These are phyloP conservation scores for Aspergillus egyptiacus DNA, from an alignment of 495 filamentous ascomycete genomes.

Conservation along the genomic window DNA sequence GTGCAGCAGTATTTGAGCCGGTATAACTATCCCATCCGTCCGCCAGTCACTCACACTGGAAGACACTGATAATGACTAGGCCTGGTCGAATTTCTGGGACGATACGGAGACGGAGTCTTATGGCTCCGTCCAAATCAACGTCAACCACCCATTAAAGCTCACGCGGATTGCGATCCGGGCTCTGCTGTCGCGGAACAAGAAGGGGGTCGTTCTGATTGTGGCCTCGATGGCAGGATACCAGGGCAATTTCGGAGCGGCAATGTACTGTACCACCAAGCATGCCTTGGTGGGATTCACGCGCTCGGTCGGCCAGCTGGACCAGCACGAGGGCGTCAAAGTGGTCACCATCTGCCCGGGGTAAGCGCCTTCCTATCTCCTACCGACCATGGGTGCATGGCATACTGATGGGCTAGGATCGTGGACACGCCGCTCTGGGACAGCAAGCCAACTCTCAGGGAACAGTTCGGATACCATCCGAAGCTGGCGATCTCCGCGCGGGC, in stretches of 20 bases:
- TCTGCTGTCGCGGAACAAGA: not conserved
- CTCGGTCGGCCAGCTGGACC: not conserved
- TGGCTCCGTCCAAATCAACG: constrained; percentile 7
- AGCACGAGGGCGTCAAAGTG: not conserved
- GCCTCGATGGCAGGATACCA: not conserved
- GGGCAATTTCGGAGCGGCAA: not conserved
- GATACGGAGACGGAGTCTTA: too few relatives aligned
- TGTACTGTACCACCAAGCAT: constrained; percentile 1
- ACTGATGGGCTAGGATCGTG: too few relatives aligned
- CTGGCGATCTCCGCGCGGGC: too few relatives aligned
- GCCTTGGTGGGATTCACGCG: constrained; percentile 1
- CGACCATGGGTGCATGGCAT: too few relatives aligned
- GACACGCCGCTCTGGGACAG: too few relatives aligned
- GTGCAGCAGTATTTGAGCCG: constrained; percentile 8
- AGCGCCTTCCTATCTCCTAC: too few relatives aligned
- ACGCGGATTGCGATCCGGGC: constrained; percentile 8
- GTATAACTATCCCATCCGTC: too few relatives aligned
- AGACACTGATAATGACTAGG: too few relatives aligned
- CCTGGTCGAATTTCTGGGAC: constrained; percentile 10
- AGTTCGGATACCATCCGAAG: too few relatives aligned
- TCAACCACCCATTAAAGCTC: constrained; percentile 6
- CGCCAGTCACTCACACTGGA: too few relatives aligned
- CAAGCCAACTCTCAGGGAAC: too few relatives aligned
- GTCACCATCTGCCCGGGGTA: not conserved
- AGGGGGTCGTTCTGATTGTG: constrained; percentile 1